These are phyloP conservation scores for Neurospora sp. DNA, from an alignment of 495 filamentous ascomycete genomes.

Conservation along the genomic window DNA sequence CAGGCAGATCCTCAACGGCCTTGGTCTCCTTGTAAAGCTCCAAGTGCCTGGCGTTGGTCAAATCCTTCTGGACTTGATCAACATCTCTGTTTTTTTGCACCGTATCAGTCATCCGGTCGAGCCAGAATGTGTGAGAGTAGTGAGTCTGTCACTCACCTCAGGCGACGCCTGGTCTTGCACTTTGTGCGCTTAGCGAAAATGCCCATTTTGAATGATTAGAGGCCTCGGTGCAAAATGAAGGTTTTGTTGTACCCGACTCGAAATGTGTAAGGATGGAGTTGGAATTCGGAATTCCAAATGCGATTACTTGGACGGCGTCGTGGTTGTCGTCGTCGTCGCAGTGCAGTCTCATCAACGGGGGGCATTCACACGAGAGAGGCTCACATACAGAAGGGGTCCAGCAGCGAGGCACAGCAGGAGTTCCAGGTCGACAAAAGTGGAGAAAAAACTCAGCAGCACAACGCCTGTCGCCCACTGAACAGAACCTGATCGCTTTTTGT, in stretches of 20 bases:
- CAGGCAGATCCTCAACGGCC: conserved; percentile 76
- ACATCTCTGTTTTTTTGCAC: conserved; percentile 48
- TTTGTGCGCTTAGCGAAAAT: conserved; percentile 42
- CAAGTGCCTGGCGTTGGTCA: conserved; percentile 66
- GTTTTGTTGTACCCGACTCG: not conserved
- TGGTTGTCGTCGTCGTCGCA: not conserved
- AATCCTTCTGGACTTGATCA: conserved; percentile 79
- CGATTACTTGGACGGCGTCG: not conserved
- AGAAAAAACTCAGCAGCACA: not conserved
- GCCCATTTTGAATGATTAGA: conserved; percentile 30
- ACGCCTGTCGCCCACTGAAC: not conserved
- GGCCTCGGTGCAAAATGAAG: not conserved
- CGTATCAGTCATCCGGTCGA: conserved; percentile 1
- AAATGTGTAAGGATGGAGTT: not conserved
- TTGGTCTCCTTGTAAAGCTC: conserved; percentile 66
- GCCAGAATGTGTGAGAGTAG: not conserved
- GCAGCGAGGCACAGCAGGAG: not conserved
- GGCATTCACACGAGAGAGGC: not conserved
- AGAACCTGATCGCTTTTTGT: not conserved
- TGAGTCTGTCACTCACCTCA: conserved; percentile 23
- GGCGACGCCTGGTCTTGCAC: conserved; percentile 51
- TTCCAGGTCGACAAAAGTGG: not conserved
- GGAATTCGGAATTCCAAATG: not conserved
- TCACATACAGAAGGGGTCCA: not conserved
- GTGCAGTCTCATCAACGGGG: not conserved